Evolutionary conservation across 2,329 filamentous ascomycete species (phyloP).

Genomic region (Hypoxylon rubiginosum): DNA sequence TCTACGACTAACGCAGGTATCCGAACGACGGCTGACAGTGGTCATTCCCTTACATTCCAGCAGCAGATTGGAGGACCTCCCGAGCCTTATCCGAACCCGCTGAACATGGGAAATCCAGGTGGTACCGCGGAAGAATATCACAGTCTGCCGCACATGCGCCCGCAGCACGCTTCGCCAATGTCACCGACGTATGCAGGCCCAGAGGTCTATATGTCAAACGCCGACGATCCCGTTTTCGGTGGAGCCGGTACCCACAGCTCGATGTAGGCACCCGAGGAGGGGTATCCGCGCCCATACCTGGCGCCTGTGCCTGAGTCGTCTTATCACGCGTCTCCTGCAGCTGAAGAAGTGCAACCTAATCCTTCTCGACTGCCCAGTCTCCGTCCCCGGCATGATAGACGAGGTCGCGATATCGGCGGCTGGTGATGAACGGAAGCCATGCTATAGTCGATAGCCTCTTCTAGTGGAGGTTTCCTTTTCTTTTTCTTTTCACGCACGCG

Average conservation of each 20-base stretch:
- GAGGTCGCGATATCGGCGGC: background rate
- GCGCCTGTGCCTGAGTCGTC: background rate
- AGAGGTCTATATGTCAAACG: conserved; percentile 41
- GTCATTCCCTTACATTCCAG: conserved; percentile 29
- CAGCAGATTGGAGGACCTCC: conserved; percentile 31
- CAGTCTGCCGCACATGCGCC: conserved; percentile 41
- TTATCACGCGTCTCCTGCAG: no score
- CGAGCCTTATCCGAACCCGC: conserved; percentile 40
- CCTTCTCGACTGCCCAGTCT: background rate
- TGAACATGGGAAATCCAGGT: conserved; percentile 24
- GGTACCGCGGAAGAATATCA: conserved; percentile 35
- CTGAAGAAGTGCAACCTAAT: background rate
- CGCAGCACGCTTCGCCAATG: conserved; percentile 30
- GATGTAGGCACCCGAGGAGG: conserved; percentile 40
- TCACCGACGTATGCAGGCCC: conserved; percentile 42
- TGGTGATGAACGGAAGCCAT: background rate
- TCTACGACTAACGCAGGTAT: conserved; percentile 27
- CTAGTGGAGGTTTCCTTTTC: conserved; percentile 12
- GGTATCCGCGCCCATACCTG: conserved; percentile 6
- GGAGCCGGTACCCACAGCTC: conserved; percentile 45
- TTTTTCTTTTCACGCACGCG: conserved; percentile 22
- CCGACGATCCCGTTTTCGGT: conserved; percentile 36
- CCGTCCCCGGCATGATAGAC: background rate
- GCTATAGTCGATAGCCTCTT: background rate
- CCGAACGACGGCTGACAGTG: conserved; percentile 33